These are phyloP conservation scores for Chenopodium formosanum DNA, from an alignment of 148 eudicot genomes.

Conservation along the genomic window DNA sequence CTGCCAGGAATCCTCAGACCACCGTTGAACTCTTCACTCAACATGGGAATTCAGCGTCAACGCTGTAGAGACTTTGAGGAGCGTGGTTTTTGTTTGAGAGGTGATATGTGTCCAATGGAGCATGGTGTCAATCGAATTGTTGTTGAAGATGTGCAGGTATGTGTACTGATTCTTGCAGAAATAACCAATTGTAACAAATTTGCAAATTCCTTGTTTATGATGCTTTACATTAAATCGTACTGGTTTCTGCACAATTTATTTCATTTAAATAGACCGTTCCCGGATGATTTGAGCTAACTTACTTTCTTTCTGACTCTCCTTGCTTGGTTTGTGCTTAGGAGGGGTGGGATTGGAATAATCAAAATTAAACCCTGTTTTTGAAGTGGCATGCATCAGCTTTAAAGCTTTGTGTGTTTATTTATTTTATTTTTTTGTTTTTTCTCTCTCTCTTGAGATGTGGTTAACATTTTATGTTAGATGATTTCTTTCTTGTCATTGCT, in stretches of 20 bases:
- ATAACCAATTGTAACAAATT: not conserved
- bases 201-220: not conserved
- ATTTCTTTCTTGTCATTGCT: not conserved
- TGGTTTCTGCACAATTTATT: not conserved
- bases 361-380: not conserved
- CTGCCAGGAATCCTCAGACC: constrained; percentile 65
- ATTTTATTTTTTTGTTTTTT: not conserved
- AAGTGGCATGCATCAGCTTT: not conserved
- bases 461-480: not conserved
- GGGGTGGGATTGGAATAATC: not conserved
- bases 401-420: not conserved
- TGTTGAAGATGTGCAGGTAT: constrained; percentile 97
- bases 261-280: not conserved
- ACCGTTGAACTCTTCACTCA: constrained; percentile 57
- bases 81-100: constrained; percentile 92
- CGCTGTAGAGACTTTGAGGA: constrained; percentile 97
- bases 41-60: constrained; percentile 67
- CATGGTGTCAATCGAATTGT: constrained; percentile 95
- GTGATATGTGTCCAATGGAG: constrained; percentile 99
- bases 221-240: not conserved
- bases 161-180: not conserved
- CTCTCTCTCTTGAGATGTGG: not conserved
- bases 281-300: not conserved
- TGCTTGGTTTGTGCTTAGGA: not conserved
- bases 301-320: not conserved